Conservation (phyloP, 2,329 filamentous ascomycete genomes). For the Cyanodermella asteris region DNA sequence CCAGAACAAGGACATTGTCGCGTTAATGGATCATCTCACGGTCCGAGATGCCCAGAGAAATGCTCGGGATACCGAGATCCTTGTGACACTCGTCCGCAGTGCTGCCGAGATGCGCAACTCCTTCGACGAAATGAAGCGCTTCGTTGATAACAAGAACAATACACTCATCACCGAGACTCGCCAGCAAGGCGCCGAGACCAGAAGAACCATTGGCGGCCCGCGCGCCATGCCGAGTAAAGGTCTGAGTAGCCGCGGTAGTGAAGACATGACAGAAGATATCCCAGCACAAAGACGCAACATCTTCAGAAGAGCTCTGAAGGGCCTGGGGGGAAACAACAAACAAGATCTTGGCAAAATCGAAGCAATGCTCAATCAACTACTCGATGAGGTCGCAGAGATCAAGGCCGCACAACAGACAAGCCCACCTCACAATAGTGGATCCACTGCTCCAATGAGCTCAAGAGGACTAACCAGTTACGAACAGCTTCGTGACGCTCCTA, state of each 20-base stretch:
- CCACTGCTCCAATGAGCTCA: too few species aligned
- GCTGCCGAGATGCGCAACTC: constrained; percentile 94
- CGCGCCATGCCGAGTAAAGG: constrained; percentile 68
- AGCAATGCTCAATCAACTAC: constrained; percentile 75
- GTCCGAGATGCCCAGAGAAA: constrained; percentile 92
- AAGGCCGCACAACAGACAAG: constrained; percentile 33
- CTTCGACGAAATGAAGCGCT: constrained; percentile 84
- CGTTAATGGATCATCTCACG: constrained; percentile 94
- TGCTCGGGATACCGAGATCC: constrained; percentile 85
- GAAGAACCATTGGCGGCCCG: constrained; percentile 63
- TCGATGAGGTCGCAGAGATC: constrained; percentile 74
- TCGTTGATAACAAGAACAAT: constrained; percentile 76
- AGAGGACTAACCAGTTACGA: too few species aligned
- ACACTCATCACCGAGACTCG: constrained; percentile 73
- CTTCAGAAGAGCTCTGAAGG: constrained; percentile 85
- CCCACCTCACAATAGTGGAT: too few species aligned
- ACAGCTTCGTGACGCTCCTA: too few species aligned
- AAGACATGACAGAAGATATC: constrained; percentile 31
- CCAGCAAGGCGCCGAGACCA: constrained; percentile 66
- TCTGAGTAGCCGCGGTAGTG: constrained; percentile 35
- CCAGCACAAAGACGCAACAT: constrained; percentile 72
- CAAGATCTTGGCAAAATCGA: constrained; percentile 78
- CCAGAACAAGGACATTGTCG: constrained; percentile 88
- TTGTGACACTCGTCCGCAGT: constrained; percentile 80
- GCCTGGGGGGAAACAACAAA: constrained; percentile 65